Evolutionary conservation across 2,329 filamentous ascomycete species (phyloP).

Genomic region (Cryoendolithus antarcticus): DNA sequence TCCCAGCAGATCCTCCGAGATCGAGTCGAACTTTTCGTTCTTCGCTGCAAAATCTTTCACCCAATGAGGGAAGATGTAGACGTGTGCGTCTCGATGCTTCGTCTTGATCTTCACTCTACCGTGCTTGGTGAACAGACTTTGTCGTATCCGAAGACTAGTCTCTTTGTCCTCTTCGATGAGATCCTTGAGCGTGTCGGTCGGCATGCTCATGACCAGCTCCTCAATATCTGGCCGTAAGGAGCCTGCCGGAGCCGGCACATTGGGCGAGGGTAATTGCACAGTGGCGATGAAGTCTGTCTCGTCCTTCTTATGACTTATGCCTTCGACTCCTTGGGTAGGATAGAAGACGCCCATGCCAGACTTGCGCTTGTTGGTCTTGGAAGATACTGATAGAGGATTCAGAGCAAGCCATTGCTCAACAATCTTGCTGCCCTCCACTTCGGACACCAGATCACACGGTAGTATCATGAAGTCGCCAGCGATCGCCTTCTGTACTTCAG

Average conservation of each 20-base stretch:
- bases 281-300: slow-evolving; percentile 88
- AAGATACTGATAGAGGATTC: slow-evolving; percentile 35
- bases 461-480: slow-evolving; percentile 80
- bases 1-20: slow-evolving; percentile 82
- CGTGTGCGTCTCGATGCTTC: slow-evolving; percentile 78
- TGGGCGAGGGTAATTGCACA: slow-evolving; percentile 48
- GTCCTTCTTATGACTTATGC: slow-evolving; percentile 65
- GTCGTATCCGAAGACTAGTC: slow-evolving; percentile 60
- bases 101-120: slow-evolving; percentile 68
- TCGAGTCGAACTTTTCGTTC: slow-evolving; percentile 73
- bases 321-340: slow-evolving; percentile 60
- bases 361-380: slow-evolving; percentile 48
- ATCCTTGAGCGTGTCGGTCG: slow-evolving; percentile 81
- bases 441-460: slow-evolving; percentile 87
- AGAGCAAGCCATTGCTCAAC: slow-evolving; percentile 88
- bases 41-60: slow-evolving; percentile 68
- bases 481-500: slow-evolving; percentile 67
- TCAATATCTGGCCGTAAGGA: slow-evolving; percentile 57
- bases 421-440: slow-evolving; percentile 69
- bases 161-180: slow-evolving; percentile 60
- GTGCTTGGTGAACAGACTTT: slow-evolving; percentile 60
- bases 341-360: slow-evolving; percentile 88
- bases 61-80: slow-evolving; percentile 92
- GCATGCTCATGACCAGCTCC: slow-evolving; percentile 74
- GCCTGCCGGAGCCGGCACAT: slow-evolving; percentile 47